Percentiles rank a stretch among this genome's conserved stretches.
phyloP scores from a whole-genome alignment of 1,284 basidiomycete species.

The Sanguinoderma infundibulare region DNA sequence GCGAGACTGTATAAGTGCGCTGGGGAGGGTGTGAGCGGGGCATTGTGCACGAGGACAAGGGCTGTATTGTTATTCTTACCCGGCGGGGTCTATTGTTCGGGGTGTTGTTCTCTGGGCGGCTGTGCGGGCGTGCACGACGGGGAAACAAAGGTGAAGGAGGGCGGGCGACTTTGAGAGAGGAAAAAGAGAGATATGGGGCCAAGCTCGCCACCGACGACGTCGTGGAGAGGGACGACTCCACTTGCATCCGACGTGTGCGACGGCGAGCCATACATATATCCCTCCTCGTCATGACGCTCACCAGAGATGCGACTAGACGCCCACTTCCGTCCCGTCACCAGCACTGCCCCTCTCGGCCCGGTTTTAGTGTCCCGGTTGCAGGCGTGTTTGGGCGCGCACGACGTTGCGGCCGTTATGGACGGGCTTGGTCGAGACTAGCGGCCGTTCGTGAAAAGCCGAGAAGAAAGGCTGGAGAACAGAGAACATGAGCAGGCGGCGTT shows the following conservation, averaged over 20 bases:
- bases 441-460: too few species aligned
- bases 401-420: too few species aligned
- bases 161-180: not conserved
- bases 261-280: not conserved
- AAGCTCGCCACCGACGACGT: slow-evolving; percentile 12
- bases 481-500: too few species aligned
- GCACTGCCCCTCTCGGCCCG: too few species aligned
- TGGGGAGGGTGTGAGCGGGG: not conserved
- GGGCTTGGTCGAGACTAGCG: too few species aligned
- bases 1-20: slow-evolving; percentile 7
- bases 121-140: not conserved
- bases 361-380: too few species aligned
- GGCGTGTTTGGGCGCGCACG: too few species aligned
- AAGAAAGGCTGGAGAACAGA: too few species aligned
- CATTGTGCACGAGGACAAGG: slow-evolving; percentile 23
- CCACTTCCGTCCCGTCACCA: too few species aligned
- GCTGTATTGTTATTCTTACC: slow-evolving; percentile 23
- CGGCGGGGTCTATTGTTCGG: slow-evolving; percentile 29
- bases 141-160: not conserved
- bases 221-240: slow-evolving; percentile 3
- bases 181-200: not conserved
- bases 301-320: too few species aligned
- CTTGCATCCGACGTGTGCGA: not conserved
- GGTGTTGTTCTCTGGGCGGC: slow-evolving; percentile 26
- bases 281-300: not conserved